Percentiles rank a stretch among this genome's conserved stretches.
phyloP scores from a whole-genome alignment of 441 rosid species.

The Adansonia madagascariensis region DNA sequence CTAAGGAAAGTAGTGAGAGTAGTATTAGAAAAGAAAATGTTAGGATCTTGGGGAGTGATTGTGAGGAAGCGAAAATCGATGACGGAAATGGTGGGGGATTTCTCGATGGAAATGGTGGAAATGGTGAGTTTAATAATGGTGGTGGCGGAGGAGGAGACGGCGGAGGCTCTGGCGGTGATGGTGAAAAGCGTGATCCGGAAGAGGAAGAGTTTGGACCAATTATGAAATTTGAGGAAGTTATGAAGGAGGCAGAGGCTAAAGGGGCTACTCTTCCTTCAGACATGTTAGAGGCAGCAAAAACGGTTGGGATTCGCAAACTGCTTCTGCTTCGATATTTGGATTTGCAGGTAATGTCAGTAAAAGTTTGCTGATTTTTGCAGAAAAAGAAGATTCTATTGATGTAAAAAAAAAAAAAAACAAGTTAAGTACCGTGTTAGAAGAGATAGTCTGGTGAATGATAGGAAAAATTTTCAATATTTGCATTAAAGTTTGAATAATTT shows the following conservation, averaged over 20 bases:
- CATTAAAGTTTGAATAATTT: not conserved
- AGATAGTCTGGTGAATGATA: not conserved
- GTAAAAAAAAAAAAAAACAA: not conserved
- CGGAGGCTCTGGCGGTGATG: slow-evolving; percentile 43
- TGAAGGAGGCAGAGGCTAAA: slow-evolving; percentile 67
- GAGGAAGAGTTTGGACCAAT: slow-evolving; percentile 89
- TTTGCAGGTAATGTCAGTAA: slow-evolving; percentile 60
- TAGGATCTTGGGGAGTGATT: slow-evolving; percentile 29
- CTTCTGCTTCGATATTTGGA: slow-evolving; percentile 81
- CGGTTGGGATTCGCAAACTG: slow-evolving; percentile 67
- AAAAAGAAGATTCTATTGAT: not conserved
- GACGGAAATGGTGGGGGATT: slow-evolving; percentile 43
- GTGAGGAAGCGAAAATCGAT: slow-evolving; percentile 35
- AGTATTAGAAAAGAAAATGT: slow-evolving; percentile 35
- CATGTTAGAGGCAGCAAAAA: slow-evolving; percentile 87
- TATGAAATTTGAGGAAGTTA: slow-evolving; percentile 77
- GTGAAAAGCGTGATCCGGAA: slow-evolving; percentile 47
- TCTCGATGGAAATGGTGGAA: slow-evolving; percentile 46
- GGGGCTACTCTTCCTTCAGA: slow-evolving; percentile 81
- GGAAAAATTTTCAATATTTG: not conserved
- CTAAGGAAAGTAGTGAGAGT: slow-evolving; percentile 35
- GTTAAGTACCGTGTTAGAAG: not conserved
- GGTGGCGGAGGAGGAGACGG: slow-evolving; percentile 45
- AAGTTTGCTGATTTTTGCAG: not conserved
- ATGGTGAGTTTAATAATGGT: slow-evolving; percentile 50